Evolutionary conservation across 306 rosid genomes (phyloP).

Genomic region (Medicago truncatula): MtrunA17r5.0-ANR NC_053045.1:28092501-28093000

Average conservation of each 20-base stretch:
- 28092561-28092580: too few species aligned
- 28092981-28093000: constrained; percentile 36
- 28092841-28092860: constrained; percentile 28
- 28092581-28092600: not conserved
- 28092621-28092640: not conserved
- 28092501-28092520: not conserved
- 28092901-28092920: constrained; percentile 36
- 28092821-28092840: constrained; percentile 35
- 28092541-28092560: not conserved
- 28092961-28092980: constrained; percentile 16
- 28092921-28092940: constrained; percentile 43
- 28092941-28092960: constrained; percentile 41
- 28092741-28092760: constrained; percentile 8
- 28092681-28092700: not conserved
- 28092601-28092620: not conserved
- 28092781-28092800: constrained; percentile 37
- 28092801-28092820: constrained; percentile 37
- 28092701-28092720: constrained; percentile 2
- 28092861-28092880: constrained; percentile 19
- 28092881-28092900: constrained; percentile 14
- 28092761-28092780: constrained; percentile 1
- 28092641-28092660: not conserved
- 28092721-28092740: constrained; percentile 12
- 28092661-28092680: not conserved
- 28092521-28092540: too few species aligned